These are phyloP conservation scores for Cantharellus cinnabarinus DNA, from an alignment of 768 basidiomycete species.

Conservation along the genomic window DNA sequence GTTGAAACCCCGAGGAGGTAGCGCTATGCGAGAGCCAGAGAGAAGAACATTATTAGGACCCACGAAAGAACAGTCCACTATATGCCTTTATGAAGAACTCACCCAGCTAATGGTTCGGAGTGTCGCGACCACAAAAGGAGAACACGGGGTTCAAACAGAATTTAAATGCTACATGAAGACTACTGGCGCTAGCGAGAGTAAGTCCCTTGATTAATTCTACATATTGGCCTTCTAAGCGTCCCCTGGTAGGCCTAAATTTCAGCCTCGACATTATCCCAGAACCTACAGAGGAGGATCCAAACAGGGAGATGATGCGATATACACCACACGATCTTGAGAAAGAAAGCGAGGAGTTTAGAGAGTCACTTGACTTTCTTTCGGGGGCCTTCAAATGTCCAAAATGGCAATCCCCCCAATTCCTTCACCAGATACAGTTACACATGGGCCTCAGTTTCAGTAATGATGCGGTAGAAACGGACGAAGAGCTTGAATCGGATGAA, in stretches of 20 bases:
- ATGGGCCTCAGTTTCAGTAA: neutral
- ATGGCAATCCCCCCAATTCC: slow-evolving; percentile 45
- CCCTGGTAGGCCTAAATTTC: slow-evolving; percentile 37
- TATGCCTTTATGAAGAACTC: slow-evolving; percentile 69
- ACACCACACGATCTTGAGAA: slow-evolving; percentile 43
- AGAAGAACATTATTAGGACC: neutral
- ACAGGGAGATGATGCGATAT: slow-evolving; percentile 25
- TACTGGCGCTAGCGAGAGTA: slow-evolving; percentile 8
- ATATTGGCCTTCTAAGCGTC: no score
- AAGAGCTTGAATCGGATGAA: neutral
- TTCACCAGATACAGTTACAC: slow-evolving; percentile 15
- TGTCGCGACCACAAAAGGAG: slow-evolving; percentile 29
- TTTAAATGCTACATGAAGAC: slow-evolving; percentile 15
- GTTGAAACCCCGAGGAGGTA: slow-evolving; percentile 23
- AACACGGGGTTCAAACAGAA: neutral
- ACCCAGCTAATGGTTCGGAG: slow-evolving; percentile 56
- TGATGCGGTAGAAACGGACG: neutral
- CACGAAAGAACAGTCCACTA: slow-evolving; percentile 7
- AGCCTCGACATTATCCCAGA: slow-evolving; percentile 42
- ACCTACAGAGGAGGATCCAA: slow-evolving; percentile 17
- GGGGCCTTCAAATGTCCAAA: slow-evolving; percentile 47
- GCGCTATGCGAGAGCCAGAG: slow-evolving; percentile 7
- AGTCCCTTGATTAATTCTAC: no score
- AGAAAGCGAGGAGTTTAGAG: slow-evolving; percentile 34
- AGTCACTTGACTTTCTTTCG: slow-evolving; percentile 38